Evolutionary conservation across 2,329 filamentous ascomycete species (phyloP).

Genomic region (Biscogniauxia sp.): DNA sequence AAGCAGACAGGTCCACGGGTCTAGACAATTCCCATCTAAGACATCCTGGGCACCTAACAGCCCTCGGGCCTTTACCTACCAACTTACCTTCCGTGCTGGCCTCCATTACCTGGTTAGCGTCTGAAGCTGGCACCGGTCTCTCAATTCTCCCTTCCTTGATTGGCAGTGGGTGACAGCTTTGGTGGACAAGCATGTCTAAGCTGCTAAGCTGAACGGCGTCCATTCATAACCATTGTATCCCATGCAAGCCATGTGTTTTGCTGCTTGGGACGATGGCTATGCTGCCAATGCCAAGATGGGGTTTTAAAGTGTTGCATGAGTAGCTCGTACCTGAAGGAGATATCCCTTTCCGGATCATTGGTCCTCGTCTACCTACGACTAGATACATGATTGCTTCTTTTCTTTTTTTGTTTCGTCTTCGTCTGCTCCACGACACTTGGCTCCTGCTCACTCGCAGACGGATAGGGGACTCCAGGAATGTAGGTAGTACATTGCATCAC

Average conservation of each 20-base stretch:
- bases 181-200: too few relatives aligned
- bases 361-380: background rate
- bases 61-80: background rate
- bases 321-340: background rate
- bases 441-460: background rate
- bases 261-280: background rate
- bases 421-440: background rate
- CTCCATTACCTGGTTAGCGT: too few relatives aligned
- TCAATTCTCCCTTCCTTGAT: background rate
- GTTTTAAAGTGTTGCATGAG: background rate
- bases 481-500: background rate
- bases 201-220: background rate
- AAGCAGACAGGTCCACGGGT: too few relatives aligned
- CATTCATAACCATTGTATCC: background rate
- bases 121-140: too few relatives aligned
- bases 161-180: background rate
- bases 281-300: background rate
- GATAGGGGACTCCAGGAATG: background rate
- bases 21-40: too few relatives aligned
- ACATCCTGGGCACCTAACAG: too few relatives aligned
- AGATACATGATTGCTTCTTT: background rate
- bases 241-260: background rate
- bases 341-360: background rate
- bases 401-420: background rate
- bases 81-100: background rate